These are phyloP conservation scores for Boletus patriciae DNA, from an alignment of 768 basidiomycete species.

Conservation along the genomic window DNA sequence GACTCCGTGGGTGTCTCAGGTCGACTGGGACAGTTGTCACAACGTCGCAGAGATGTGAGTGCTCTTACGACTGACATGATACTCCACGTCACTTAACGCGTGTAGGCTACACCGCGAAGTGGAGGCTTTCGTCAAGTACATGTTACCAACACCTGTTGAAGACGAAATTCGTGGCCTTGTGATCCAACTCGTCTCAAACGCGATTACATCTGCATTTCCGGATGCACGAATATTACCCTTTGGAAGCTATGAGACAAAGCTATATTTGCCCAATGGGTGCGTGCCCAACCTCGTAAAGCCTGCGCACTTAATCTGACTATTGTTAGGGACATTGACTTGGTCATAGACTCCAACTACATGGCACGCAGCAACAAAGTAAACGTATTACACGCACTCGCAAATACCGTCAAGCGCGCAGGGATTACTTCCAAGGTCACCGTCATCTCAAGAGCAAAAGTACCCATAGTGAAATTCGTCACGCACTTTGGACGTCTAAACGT, in stretches of 20 bases:
- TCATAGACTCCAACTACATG: slow-evolving; percentile 78
- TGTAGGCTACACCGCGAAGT: slow-evolving; percentile 84
- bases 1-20: slow-evolving; percentile 65
- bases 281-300: slow-evolving; percentile 25
- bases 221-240: slow-evolving; percentile 85
- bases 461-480: slow-evolving; percentile 94
- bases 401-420: slow-evolving; percentile 66
- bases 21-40: slow-evolving; percentile 71
- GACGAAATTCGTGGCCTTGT: slow-evolving; percentile 80
- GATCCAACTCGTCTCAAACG: slow-evolving; percentile 65
- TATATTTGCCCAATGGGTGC: slow-evolving; percentile 92
- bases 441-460: slow-evolving; percentile 92
- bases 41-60: slow-evolving; percentile 86
- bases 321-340: slow-evolving; percentile 90
- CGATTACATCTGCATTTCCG: slow-evolving; percentile 63
- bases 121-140: slow-evolving; percentile 79
- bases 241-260: slow-evolving; percentile 89
- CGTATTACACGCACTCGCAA: slow-evolving; percentile 76
- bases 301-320: slow-evolving; percentile 12
- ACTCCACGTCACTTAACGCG: slow-evolving; percentile 4
- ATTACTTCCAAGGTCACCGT: slow-evolving; percentile 83
- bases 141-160: slow-evolving; percentile 82
- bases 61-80: neutral
- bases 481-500: slow-evolving; percentile 79
- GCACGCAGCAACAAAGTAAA: slow-evolving; percentile 64